A percentile compares a stretch with the other conserved stretches of the same genome.
Conservation (phyloP, 2,329 filamentous ascomycete genomes). For the Xylaria sp. region DNA sequence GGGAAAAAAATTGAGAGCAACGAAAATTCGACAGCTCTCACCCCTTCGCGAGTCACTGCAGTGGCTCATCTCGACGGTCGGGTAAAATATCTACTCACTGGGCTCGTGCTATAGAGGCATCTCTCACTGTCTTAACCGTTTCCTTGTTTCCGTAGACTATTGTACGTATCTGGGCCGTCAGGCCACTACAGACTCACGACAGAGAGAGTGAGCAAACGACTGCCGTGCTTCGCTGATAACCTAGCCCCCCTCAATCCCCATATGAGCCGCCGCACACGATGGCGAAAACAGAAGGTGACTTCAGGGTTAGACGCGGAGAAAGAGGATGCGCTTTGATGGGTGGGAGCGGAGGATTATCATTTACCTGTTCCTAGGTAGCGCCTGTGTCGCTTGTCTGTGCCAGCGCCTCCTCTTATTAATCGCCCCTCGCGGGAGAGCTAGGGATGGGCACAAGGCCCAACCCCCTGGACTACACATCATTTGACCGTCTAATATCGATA, state of each 20-base stretch:
- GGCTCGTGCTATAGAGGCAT: slow-evolving; percentile 15
- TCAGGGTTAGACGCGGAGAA: slow-evolving; percentile 32
- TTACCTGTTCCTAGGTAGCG: slow-evolving; percentile 34
- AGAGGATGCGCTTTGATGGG: slow-evolving; percentile 23
- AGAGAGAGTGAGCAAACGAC: slow-evolving; percentile 33
- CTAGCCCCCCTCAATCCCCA: slow-evolving; percentile 46
- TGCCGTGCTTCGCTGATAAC: slow-evolving; percentile 41
- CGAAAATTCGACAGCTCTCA: slow-evolving; percentile 35
- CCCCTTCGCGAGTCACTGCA: slow-evolving; percentile 30
- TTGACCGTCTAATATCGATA: slow-evolving; percentile 18
- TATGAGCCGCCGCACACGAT: slow-evolving; percentile 42
- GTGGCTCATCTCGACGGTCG: slow-evolving; percentile 34
- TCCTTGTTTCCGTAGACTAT: background rate
- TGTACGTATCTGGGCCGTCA: slow-evolving; percentile 45
- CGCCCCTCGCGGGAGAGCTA: slow-evolving; percentile 11
- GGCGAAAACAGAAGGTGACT: slow-evolving; percentile 38
- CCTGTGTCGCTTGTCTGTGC: slow-evolving; percentile 28
- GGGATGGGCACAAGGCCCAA: slow-evolving; percentile 14
- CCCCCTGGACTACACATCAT: slow-evolving; percentile 17
- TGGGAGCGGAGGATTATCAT: slow-evolving; percentile 27
- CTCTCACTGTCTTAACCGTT: slow-evolving; percentile 27
- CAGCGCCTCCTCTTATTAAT: slow-evolving; percentile 18
- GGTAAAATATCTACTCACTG: slow-evolving; percentile 40
- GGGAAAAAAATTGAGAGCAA: slow-evolving; percentile 39
- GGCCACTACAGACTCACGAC: slow-evolving; percentile 23